Evolutionary conservation across 2,329 filamentous ascomycete genomes (phyloP).

Genomic region (Chaetomium sp.): DNA sequence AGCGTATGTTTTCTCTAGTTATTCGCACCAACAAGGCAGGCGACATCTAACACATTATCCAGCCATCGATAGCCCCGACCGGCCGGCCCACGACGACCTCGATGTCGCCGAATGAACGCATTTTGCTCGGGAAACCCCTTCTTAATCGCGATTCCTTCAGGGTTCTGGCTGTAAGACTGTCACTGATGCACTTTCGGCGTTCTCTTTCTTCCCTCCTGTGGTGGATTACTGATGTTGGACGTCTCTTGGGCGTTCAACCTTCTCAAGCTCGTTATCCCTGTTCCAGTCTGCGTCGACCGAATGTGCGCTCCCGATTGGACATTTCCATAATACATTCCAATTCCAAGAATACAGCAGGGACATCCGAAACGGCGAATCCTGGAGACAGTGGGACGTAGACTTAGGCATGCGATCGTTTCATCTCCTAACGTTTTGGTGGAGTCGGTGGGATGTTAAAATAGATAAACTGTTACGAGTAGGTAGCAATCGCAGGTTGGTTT

Average conservation of each 20-base stretch:
- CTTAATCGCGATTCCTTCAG: conserved; percentile 9
- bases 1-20: conserved; percentile 60
- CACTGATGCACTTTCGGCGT: conserved; percentile 24
- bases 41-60: conserved; percentile 31
- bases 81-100: conserved; percentile 87
- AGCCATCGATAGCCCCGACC: conserved; percentile 75
- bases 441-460: conserved; percentile 20
- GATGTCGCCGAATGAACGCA: conserved; percentile 78
- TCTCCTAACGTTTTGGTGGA: conserved; percentile 15
- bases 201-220: conserved; percentile 26
- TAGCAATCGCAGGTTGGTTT: conserved; percentile 26
- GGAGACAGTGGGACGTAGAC: conserved; percentile 13
- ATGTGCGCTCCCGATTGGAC: conserved; percentile 1
- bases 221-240: conserved; percentile 33
- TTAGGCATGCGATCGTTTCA: conserved; percentile 14
- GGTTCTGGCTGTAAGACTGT: conserved; percentile 35
- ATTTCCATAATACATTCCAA: background rate
- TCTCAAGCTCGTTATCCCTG: conserved; percentile 24
- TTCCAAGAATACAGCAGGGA: conserved; percentile 7
- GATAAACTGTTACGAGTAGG: conserved; percentile 21
- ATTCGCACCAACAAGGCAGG: conserved; percentile 26
- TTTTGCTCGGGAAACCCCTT: background rate
- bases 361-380: background rate
- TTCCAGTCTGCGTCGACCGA: conserved; percentile 30
- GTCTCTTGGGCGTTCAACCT: conserved; percentile 22